Percentiles rank a stretch among this genome's conserved stretches.
These are phyloP conservation scores for Pseudonitzschia multiseries DNA, from an alignment of 108 stramenopile species.

Conservation along the genomic window DNA sequence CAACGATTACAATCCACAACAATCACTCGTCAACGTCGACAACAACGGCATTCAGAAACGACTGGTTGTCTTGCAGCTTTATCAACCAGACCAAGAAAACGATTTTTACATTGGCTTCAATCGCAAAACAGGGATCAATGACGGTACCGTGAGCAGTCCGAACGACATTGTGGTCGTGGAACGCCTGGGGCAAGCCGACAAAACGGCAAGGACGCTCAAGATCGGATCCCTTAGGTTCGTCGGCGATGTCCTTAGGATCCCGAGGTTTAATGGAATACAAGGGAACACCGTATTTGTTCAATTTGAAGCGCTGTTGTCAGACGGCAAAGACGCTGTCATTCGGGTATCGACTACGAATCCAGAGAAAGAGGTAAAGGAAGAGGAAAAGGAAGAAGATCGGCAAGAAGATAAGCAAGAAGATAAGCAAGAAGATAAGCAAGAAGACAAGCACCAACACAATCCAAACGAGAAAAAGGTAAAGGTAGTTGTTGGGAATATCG, in stretches of 20 bases:
- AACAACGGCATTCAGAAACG: neutral
- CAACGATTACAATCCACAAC: neutral
- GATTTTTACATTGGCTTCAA: slow-evolving; percentile 46
- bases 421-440: no score
- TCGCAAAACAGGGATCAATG: slow-evolving; percentile 41
- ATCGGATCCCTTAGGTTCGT: neutral
- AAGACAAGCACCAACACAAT: neutral
- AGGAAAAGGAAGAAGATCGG: no score
- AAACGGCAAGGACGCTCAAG: neutral
- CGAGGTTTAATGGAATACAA: neutral
- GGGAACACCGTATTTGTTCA: neutral
- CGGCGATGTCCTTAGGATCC: neutral
- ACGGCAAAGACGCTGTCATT: neutral
- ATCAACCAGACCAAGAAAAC: neutral
- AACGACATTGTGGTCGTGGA: slow-evolving; percentile 39
- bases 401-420: no score
- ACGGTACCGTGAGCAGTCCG: slow-evolving; percentile 34
- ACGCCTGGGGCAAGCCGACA: neutral
- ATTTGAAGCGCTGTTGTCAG: neutral
- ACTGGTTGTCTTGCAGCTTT: neutral
- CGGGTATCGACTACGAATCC: neutral
- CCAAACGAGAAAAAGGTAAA: neutral
- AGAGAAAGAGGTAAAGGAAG: no score
- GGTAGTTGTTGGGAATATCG: no score
- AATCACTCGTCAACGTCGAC: neutral